phyloP scores from a whole-genome alignment of 2,329 filamentous ascomycete genomes.

The Fusarium metavorans region DNA sequence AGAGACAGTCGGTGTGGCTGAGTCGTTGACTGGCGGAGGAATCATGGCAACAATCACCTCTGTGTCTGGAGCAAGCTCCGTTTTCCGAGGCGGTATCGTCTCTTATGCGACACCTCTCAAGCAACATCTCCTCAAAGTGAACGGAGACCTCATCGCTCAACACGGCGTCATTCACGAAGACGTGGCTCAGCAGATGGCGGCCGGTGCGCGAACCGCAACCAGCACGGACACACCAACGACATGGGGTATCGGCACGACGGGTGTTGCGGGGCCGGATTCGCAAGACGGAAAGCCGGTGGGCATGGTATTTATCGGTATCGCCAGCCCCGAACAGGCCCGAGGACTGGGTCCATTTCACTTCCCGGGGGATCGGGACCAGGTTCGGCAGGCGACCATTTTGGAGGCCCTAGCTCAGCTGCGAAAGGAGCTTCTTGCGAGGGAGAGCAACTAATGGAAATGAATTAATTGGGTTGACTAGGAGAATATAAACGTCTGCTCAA shows the following conservation, averaged over 20 bases:
- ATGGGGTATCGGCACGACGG: conserved; percentile 35
- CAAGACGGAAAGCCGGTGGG: conserved; percentile 34
- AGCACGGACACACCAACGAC: conserved; percentile 25
- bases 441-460: not conserved
- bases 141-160: conserved; percentile 17
- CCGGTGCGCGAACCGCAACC: conserved; percentile 22
- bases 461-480: not conserved
- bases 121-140: conserved; percentile 40
- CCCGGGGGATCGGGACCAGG: conserved; percentile 10
- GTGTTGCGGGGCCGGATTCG: conserved; percentile 15
- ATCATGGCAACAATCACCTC: conserved; percentile 49
- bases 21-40: conserved; percentile 49
- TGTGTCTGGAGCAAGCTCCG: conserved; percentile 46
- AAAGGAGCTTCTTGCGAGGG: conserved; percentile 6
- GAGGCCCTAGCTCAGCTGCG: conserved; percentile 21
- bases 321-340: not conserved
- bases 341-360: conserved; percentile 34
- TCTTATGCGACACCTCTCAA: conserved; percentile 49
- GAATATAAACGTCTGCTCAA: not conserved
- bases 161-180: conserved; percentile 29
- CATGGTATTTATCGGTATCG: conserved; percentile 35
- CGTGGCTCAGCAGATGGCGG: conserved; percentile 39
- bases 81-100: conserved; percentile 50
- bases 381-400: conserved; percentile 7
- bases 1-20: conserved; percentile 46